Conservation (phyloP, 768 basidiomycete genomes). For the Russula abietina region DNA sequence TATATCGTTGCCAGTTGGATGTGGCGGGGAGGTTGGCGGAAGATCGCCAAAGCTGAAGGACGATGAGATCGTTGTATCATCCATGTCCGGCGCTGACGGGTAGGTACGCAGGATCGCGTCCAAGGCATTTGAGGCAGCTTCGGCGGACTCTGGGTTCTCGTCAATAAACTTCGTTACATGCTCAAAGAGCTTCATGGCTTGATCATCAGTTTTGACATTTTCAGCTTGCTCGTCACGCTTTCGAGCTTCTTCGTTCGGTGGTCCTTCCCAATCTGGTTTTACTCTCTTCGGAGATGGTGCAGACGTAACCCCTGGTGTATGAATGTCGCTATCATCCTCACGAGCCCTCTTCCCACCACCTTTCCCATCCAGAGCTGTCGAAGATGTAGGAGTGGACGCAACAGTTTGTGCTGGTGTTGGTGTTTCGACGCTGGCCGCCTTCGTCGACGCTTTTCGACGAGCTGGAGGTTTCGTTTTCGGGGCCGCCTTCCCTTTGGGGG, state of each 20-base stretch:
- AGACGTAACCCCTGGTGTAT: conserved; percentile 31
- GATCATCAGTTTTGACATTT: conserved; percentile 57
- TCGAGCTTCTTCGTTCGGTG: conserved; percentile 41
- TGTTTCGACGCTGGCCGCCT: conserved; percentile 19
- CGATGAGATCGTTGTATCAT: conserved; percentile 31
- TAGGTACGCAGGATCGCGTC: conserved; percentile 59
- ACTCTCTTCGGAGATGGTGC: conserved; percentile 66
- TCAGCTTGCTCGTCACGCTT: conserved; percentile 26
- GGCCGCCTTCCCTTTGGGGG: conserved; percentile 53
- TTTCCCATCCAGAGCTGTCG: conserved; percentile 24
- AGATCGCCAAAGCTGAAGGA: conserved; percentile 30
- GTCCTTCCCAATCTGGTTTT: conserved; percentile 67
- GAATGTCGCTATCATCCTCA: conserved; percentile 39
- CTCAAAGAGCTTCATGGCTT: conserved; percentile 56
- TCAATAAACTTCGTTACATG: conserved; percentile 60
- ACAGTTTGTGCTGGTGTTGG: conserved; percentile 20
- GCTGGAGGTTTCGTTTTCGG: conserved; percentile 41
- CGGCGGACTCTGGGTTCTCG: conserved; percentile 37
- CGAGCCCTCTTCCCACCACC: conserved; percentile 44
- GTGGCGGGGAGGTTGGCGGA: conserved; percentile 26
- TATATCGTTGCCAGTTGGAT: conserved; percentile 38
- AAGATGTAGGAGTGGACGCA: conserved; percentile 12
- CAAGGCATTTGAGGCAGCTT: conserved; percentile 50
- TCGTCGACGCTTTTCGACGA: conserved; percentile 32
- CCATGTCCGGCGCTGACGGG: conserved; percentile 35